Base-by-base conservation (phyloP, 129 eudicot genomes). In the Dittrichia graveolens region DNA sequence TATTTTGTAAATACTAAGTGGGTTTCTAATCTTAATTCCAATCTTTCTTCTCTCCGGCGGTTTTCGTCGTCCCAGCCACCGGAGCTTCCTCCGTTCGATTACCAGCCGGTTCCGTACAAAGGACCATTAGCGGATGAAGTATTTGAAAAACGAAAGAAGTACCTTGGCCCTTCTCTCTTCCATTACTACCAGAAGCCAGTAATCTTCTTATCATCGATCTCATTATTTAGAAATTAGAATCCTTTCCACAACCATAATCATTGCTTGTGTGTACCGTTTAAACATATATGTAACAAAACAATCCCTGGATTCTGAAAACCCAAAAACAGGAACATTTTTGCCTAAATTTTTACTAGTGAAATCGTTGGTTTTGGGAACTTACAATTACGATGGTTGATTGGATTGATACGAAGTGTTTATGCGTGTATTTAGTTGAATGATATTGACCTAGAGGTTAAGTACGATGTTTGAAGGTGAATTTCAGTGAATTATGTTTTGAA, bases 161-260 rank as follows among this genome's bases (percentile, higher is more conserved):
- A 59, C 64, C 87, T 93, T 54, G 98, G 98, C 38, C 90, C 98
- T 11, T 93, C 98, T 73, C 83, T 93, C n/a, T 93, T 93, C 55
- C 79, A 93, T 65, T 93, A 83, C 73, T 93, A 93, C 75, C 96
- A 93, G 61, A 93, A 87, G 72, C 98, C 98, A 16, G 98, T 90
- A 85, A 85, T 71, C 57, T 43, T 46, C 3, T 49, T 6, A 24
- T 24, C 31, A 24, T 12, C 12, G 38, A 37, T 65, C 11, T 42
- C 4, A n/a, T 13, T 40, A 43, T n/a, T 47, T 39, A 14, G 14
- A 60, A 19, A 4, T 72, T 76, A 34, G 3, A 57, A 64, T 73
- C 67, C 42, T 75, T 10, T 65, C 8, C 3, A 24, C 15, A 39
- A 7, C 37, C 9, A 61, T 38, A 24, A 24, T 24, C 31, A 24